Conservation (phyloP, 768 basidiomycete species). For the Mycena olivaceomarginata region DNA sequence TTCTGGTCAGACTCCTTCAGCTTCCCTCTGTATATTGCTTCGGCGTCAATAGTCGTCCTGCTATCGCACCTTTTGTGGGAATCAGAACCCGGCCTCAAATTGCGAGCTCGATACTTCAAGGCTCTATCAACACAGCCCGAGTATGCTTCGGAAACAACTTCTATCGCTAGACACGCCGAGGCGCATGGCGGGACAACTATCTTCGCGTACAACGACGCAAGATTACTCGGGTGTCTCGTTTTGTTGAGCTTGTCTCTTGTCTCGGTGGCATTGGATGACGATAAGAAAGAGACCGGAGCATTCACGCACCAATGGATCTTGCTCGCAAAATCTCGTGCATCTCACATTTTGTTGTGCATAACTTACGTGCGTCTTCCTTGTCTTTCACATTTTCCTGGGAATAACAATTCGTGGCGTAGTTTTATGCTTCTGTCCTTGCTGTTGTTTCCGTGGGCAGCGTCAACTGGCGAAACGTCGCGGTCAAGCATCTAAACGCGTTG, state of each 20-base stretch:
- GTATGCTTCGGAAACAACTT: background rate
- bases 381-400: background rate
- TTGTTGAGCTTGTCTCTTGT: constrained; percentile 46
- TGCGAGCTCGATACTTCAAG: constrained; percentile 25
- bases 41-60: constrained; percentile 9
- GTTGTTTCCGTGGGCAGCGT: constrained; percentile 15
- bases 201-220: constrained; percentile 47
- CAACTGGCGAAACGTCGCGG: constrained; percentile 28
- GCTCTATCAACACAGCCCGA: background rate
- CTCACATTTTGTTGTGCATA: constrained; percentile 17
- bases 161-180: constrained; percentile 32
- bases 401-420: constrained; percentile 8
- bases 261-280: constrained; percentile 23
- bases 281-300: background rate
- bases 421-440: constrained; percentile 36
- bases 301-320: background rate
- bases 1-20: constrained; percentile 27
- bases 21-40: constrained; percentile 17
- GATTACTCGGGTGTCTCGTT: constrained; percentile 46
- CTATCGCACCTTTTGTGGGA: constrained; percentile 11
- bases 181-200: constrained; percentile 48
- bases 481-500: constrained; percentile 51
- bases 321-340: background rate
- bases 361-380: constrained; percentile 33
- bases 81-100: constrained; percentile 3